A percentile compares a stretch with the other conserved stretches of the same genome.
These are phyloP conservation scores for Komagataella kurtzmanii DNA, from an alignment of 805 yeast species.

Conservation along the genomic window DNA sequence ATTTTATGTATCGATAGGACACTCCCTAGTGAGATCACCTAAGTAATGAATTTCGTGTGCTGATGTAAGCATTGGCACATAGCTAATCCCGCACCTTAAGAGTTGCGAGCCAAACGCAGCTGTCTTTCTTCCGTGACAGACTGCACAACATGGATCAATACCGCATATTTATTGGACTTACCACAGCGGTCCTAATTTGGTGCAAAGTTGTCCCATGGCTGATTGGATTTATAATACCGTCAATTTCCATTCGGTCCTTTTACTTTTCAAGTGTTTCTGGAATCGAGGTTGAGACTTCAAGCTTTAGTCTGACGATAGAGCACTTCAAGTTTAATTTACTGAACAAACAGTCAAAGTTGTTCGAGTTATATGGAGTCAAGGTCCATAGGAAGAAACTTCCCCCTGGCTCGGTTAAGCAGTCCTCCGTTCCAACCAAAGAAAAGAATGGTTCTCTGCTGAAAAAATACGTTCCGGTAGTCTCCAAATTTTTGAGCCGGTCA, in stretches of 20 bases:
- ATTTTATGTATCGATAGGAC: neutral
- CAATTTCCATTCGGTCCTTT: neutral
- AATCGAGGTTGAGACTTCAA: neutral
- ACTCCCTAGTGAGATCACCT: neutral
- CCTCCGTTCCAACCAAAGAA: neutral
- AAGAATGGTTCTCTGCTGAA: neutral
- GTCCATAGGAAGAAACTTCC: neutral
- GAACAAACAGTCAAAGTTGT: neutral
- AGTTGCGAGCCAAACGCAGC: neutral
- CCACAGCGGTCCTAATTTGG: neutral
- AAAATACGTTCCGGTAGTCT: neutral
- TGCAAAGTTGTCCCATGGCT: neutral
- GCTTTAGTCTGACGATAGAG: neutral
- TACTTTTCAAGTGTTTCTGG: neutral
- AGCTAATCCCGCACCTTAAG: neutral
- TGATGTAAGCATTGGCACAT: neutral
- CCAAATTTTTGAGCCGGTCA: neutral
- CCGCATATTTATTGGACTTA: neutral
- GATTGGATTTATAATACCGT: neutral
- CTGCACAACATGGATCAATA: neutral
- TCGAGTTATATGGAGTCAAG: neutral
- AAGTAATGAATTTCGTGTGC: neutral
- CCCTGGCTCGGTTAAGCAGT: neutral
- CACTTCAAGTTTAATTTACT: neutral
- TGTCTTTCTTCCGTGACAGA: neutral